Conservation (phyloP, 1,284 basidiomycete genomes). For the Taiwanofungus camphoratus region DNA sequence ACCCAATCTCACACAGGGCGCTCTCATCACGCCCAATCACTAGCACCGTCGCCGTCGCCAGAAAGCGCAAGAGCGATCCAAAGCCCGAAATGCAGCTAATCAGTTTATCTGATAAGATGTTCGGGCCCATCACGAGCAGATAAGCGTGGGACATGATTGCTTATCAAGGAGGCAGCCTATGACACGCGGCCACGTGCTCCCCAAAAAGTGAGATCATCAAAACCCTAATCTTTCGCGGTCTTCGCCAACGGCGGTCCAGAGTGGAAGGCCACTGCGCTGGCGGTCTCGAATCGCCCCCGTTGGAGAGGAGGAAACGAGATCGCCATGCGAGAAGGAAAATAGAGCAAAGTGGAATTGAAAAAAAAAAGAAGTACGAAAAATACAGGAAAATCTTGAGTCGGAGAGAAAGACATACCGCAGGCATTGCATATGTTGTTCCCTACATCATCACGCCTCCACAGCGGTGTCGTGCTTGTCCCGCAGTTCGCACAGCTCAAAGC, state of each 20-base stretch:
- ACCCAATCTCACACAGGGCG: no score
- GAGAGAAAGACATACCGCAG: slow-evolving; percentile 70
- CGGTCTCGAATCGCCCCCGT: not conserved
- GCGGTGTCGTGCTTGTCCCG: slow-evolving; percentile 88
- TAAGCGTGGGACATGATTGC: slow-evolving; percentile 2
- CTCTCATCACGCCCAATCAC: no score
- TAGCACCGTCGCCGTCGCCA: not conserved
- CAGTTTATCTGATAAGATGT: slow-evolving; percentile 11
- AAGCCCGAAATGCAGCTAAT: not conserved
- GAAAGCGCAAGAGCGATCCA: slow-evolving; percentile 4
- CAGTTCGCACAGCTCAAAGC: slow-evolving; percentile 88
- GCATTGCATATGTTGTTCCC: slow-evolving; percentile 93
- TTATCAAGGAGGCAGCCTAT: slow-evolving; percentile 2
- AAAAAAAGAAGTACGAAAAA: slow-evolving; percentile 19
- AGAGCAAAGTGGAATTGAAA: slow-evolving; percentile 16
- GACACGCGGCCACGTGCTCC: slow-evolving; percentile 1
- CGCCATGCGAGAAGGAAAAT: not conserved
- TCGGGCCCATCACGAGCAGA: slow-evolving; percentile 5
- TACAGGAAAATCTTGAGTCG: no score
- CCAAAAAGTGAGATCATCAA: not conserved
- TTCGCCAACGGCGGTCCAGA: not conserved
- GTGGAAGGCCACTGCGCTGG: not conserved
- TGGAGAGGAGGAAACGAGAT: not conserved
- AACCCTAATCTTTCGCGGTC: not conserved
- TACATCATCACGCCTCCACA: slow-evolving; percentile 92